A percentile compares a stretch with the other conserved stretches of the same genome.
These are phyloP conservation scores for Vicia villosa DNA, from an alignment of 306 rosid species.

Conservation along the genomic window DNA sequence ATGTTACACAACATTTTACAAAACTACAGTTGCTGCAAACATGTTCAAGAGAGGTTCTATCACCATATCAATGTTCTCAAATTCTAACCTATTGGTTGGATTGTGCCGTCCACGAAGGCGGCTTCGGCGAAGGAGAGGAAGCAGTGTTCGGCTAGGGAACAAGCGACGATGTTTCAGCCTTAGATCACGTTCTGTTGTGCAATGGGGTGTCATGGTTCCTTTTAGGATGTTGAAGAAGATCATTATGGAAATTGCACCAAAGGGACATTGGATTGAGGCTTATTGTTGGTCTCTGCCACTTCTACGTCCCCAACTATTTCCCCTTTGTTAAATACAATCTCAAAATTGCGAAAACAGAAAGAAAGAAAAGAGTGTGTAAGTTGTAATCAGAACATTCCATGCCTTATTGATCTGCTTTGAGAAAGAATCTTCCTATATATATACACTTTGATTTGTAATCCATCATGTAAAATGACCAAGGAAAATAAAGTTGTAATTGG, in stretches of 20 bases:
- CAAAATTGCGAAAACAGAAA: constrained; percentile 9
- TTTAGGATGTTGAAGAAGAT: constrained; percentile 75
- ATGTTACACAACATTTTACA: constrained; percentile 7
- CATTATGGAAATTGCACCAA: constrained; percentile 68
- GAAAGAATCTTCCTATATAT: constrained; percentile 7
- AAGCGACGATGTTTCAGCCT: constrained; percentile 69
- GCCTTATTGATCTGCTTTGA: constrained; percentile 23
- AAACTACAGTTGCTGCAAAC: not conserved
- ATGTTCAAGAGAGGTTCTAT: constrained; percentile 65
- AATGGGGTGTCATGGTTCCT: constrained; percentile 72
- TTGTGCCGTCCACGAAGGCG: constrained; percentile 65
- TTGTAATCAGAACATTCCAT: constrained; percentile 4
- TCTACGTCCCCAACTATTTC: constrained; percentile 79
- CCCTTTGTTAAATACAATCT: constrained; percentile 60
- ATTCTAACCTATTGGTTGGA: constrained; percentile 47
- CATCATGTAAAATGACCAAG: constrained; percentile 33
- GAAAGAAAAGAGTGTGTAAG: not conserved
- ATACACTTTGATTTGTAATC: constrained; percentile 15
- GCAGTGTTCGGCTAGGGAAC: constrained; percentile 72
- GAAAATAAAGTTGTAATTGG: not conserved
- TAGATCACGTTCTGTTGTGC: constrained; percentile 60
- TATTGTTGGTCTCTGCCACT: constrained; percentile 74
- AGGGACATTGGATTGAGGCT: constrained; percentile 60
- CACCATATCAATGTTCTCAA: constrained; percentile 61
- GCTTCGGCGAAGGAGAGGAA: constrained; percentile 56